Conservation (phyloP, 2,329 filamentous ascomycete species). For the Diaporthe sp. region DNA sequence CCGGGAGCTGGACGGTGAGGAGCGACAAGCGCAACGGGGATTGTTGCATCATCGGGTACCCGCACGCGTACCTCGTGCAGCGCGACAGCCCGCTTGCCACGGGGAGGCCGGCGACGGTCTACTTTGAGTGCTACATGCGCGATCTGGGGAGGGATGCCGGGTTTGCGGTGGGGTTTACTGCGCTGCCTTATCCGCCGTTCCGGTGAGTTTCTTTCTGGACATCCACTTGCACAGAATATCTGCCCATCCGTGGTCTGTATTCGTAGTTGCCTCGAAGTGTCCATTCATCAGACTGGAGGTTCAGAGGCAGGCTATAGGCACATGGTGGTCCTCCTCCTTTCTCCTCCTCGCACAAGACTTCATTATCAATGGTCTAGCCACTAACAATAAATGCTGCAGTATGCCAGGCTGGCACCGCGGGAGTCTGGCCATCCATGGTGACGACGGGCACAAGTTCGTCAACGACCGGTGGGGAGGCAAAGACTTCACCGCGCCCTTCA, state of each 20-base stretch:
- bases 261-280: neutral
- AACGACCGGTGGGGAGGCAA: conserved; percentile 82
- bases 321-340: neutral
- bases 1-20: conserved; percentile 59
- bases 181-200: conserved; percentile 83
- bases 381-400: neutral
- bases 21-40: conserved; percentile 66
- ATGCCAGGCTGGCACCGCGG: conserved; percentile 87
- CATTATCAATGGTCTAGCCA: neutral
- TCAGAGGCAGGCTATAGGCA: neutral
- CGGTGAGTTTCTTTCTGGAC: conserved; percentile 52
- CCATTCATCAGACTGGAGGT: neutral
- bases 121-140: conserved; percentile 76
- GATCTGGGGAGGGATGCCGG: conserved; percentile 33
- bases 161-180: conserved; percentile 78
- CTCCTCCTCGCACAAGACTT: too few relatives aligned
- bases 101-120: conserved; percentile 66
- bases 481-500: conserved; percentile 75
- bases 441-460: conserved; percentile 82
- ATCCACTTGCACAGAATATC: too few relatives aligned
- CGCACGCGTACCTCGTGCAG: conserved; percentile 76
- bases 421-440: conserved; percentile 81
- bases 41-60: conserved; percentile 74
- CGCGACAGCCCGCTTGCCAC: conserved; percentile 69
- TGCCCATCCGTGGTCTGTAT: neutral